Conservation (phyloP, 495 filamentous ascomycete species). For the Tuber borchii region DNA sequence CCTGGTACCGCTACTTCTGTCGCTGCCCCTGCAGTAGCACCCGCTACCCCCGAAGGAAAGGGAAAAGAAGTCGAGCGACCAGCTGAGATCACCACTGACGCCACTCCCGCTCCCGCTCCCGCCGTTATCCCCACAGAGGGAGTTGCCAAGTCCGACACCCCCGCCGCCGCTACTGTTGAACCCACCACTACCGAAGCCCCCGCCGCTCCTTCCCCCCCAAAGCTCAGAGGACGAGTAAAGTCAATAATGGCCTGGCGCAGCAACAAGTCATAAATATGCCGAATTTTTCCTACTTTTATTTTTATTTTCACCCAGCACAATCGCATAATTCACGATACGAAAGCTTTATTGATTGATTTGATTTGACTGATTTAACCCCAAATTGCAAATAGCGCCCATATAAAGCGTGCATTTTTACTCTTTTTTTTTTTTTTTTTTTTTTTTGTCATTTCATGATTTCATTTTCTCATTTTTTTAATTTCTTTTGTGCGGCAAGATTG, state of each 20-base stretch:
- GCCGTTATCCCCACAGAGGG: conserved; percentile 39
- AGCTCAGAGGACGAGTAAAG: conserved; percentile 28
- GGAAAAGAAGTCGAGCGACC: conserved; percentile 42
- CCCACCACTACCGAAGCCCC: conserved; percentile 40
- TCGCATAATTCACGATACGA: conserved; percentile 19
- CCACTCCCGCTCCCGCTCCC: conserved; percentile 42
- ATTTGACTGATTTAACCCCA: conserved; percentile 15
- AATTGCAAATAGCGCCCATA: conserved; percentile 35
- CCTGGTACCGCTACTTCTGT: conserved; percentile 43
- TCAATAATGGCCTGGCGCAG: conserved; percentile 25
- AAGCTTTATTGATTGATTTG: conserved; percentile 11
- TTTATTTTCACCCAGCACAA: neutral
- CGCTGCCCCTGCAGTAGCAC: conserved; percentile 46
- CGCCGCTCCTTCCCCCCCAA: conserved; percentile 39
- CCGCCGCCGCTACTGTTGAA: conserved; percentile 16
- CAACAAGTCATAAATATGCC: conserved; percentile 13
- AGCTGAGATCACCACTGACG: conserved; percentile 39
- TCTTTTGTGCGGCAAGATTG: conserved; percentile 7
- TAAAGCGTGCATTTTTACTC: conserved; percentile 41
- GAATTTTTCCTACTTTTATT: neutral
- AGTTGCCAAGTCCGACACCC: conserved; percentile 16
- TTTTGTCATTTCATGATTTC: conserved; percentile 29
- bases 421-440: conserved; percentile 34
- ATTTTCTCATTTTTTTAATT: conserved; percentile 20
- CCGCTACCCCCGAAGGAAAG: conserved; percentile 41